Evolutionary conservation across 352 stramenopile species (phyloP), one percentile per base, ranked within the genome.

Genomic region (Thalassiosira hispida): DNA sequence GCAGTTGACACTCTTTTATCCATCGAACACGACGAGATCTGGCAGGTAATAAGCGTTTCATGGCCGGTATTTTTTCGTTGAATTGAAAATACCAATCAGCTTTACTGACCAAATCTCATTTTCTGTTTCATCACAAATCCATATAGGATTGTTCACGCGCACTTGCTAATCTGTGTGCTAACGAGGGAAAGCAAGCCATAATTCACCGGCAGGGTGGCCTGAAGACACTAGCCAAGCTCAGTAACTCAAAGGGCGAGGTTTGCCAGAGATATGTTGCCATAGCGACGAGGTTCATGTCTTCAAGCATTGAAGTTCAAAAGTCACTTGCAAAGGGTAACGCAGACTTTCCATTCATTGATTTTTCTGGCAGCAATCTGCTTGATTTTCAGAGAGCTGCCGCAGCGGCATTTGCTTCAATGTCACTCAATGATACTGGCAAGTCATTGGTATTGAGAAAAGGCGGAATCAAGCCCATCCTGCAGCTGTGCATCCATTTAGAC

Each of bases 241-340:
- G 94, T 0, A 92, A 96, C 42, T 94, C 93, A 0, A 66, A 74
- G 11, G 91, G 97, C 57, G 96, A 98, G 64, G 89, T 98, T 12
- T 97, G 92, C 18, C 96, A 98, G 84, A 92, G 95, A 57, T 99
- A 98, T 76, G 96, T 84, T 61, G 96, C 95, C 4, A 98, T 98
- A 91, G 96, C 95, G 0, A 85, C 98, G 38, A 95, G 96, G 0
- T 98, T 99, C 77, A 85, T 98, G 49, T 95, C 94, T 18, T 95
- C 93, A 11, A 98, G 98, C 82, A 93, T 95, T 18, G 94, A 98
- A 65, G 96, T 98, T 44, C 94, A 96, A 35, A 92, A 97, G 7
- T 91, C 94, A 64, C 96, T 98, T 40, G 92, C 97, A 9, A 91
- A 96, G 55, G 94, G 97, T 73, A 95, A 94, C 3, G 79, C 97